These are phyloP conservation scores for Candida tibetensis DNA, from an alignment of 805 yeast genomes.

Conservation along the genomic window DNA sequence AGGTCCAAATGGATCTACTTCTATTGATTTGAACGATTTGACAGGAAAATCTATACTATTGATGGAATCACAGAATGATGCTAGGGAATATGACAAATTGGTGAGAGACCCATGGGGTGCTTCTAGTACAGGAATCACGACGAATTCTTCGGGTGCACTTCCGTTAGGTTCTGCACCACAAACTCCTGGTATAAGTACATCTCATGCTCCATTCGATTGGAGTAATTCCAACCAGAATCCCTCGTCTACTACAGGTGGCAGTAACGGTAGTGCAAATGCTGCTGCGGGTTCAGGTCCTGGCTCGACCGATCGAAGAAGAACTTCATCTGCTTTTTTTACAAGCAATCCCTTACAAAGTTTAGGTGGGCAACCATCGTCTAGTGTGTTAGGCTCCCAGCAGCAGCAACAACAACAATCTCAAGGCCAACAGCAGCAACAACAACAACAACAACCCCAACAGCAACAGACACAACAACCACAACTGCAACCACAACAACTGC, in stretches of 20 bases:
- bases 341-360: conserved; percentile 15
- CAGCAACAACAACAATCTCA: conserved; percentile 6
- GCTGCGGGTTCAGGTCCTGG: conserved; percentile 3
- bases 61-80: conserved; percentile 47
- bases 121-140: conserved; percentile 1
- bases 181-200: conserved; percentile 30
- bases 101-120: conserved; percentile 47
- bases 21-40: conserved; percentile 34
- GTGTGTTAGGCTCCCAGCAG: conserved; percentile 2
- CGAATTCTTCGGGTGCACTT: conserved; percentile 8
- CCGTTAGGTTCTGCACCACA: conserved; percentile 33
- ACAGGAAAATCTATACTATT: conserved; percentile 43
- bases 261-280: conserved; percentile 3
- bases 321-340: conserved; percentile 52
- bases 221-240: conserved; percentile 12
- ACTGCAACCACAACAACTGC: neutral
- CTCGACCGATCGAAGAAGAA: conserved; percentile 45
- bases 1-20: conserved; percentile 13
- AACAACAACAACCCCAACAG: conserved; percentile 9
- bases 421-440: conserved; percentile 9
- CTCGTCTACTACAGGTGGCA: conserved; percentile 1
- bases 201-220: conserved; percentile 34
- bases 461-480: conserved; percentile 10
- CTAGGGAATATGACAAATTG: conserved; percentile 45
- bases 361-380: conserved; percentile 1